phyloP scores from a whole-genome alignment of 257 asterid species.

The Ophiorrhiza pumila region DNA sequence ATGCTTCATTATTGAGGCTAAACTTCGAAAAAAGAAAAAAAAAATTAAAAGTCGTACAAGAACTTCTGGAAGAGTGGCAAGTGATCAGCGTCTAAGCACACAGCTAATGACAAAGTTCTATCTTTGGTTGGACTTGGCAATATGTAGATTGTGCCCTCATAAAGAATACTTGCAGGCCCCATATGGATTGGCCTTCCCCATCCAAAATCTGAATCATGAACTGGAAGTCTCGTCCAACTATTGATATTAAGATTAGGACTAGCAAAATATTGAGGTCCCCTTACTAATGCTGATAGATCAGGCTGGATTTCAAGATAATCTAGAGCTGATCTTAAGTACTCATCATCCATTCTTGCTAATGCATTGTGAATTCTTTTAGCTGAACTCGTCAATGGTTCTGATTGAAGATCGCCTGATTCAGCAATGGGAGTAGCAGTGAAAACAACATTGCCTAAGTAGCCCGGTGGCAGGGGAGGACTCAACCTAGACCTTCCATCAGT shows the following conservation, averaged over 20 bases:
- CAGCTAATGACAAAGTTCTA: conserved; percentile 51
- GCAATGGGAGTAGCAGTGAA: conserved; percentile 53
- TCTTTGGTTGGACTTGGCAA: conserved; percentile 54
- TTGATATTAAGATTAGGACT: conserved; percentile 70
- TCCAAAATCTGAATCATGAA: conserved; percentile 74
- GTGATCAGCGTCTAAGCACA: conserved; percentile 63
- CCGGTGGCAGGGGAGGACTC: conserved; percentile 55
- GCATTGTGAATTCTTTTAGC: conserved; percentile 48
- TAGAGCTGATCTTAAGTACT: conserved; percentile 45
- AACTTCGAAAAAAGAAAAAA: neutral
- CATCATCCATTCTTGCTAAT: conserved; percentile 47
- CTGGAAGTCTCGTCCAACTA: conserved; percentile 74
- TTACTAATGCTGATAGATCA: conserved; percentile 53
- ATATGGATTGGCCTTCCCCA: conserved; percentile 75
- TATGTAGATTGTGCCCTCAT: conserved; percentile 62
- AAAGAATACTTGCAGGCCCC: conserved; percentile 65
- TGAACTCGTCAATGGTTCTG: conserved; percentile 35
- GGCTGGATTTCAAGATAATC: conserved; percentile 52
- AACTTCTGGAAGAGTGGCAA: conserved; percentile 50
- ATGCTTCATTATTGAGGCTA: neutral
- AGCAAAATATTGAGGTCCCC: conserved; percentile 52
- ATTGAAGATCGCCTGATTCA: conserved; percentile 36
- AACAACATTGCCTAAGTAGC: conserved; percentile 71
- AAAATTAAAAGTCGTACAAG: conserved; percentile 38
- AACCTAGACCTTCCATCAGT: conserved; percentile 66